Conservation (phyloP, 306 rosid species). For the Oxytropis ochrocephala region DNA sequence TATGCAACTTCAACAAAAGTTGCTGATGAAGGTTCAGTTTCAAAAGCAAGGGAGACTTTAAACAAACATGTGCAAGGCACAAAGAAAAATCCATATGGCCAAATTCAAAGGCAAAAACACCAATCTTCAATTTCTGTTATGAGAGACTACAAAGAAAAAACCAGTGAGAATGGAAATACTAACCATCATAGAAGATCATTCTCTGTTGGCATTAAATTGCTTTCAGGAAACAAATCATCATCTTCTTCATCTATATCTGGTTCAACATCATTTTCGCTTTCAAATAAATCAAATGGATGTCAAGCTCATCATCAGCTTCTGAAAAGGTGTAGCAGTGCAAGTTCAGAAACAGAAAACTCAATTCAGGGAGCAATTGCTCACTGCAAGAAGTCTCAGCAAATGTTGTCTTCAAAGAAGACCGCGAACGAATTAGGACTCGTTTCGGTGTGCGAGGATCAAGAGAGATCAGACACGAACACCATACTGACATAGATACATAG, state of each 20-base stretch:
- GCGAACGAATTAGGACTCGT: conserved; percentile 1
- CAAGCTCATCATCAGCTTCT: conserved; percentile 34
- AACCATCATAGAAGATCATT: conserved; percentile 72
- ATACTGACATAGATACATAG: no score
- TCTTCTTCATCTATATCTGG: conserved; percentile 32
- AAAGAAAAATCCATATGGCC: conserved; percentile 57
- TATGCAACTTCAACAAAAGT: conserved; percentile 54
- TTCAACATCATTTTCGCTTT: conserved; percentile 49
- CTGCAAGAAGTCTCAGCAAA: conserved; percentile 86
- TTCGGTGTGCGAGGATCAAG: conserved; percentile 49
- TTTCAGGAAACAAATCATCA: conserved; percentile 47
- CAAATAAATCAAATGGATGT: conserved; percentile 37
- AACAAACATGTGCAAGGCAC: conserved; percentile 33
- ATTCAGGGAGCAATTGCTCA: conserved; percentile 97
- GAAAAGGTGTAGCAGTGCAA: conserved; percentile 73
- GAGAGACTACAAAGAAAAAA: conserved; percentile 38
- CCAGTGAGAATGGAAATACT: conserved; percentile 27
- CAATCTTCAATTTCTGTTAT: conserved; percentile 30
- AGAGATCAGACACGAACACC: conserved; percentile 28
- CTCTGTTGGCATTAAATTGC: conserved; percentile 58
- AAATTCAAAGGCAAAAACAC: conserved; percentile 47
- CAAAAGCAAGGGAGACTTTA: conserved; percentile 47
- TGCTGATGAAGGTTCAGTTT: conserved; percentile 64
- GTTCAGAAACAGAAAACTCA: conserved; percentile 74
- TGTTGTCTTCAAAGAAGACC: conserved; percentile 20